These are phyloP conservation scores for Mucor circinelloides DNA, from an alignment of 371 early-diverging fungal genomes.

Conservation along the genomic window DNA sequence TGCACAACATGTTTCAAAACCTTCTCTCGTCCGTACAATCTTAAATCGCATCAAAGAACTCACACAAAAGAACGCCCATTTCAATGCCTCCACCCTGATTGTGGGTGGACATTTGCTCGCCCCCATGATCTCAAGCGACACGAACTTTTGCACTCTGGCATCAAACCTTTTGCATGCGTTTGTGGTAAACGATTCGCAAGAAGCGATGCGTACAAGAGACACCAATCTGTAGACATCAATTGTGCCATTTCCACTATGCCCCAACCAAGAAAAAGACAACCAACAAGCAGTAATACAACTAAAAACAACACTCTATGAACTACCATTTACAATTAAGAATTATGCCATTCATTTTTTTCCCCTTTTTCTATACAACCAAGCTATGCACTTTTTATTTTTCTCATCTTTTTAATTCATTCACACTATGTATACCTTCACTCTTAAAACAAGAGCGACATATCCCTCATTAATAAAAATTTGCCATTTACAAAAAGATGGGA, in stretches of 20 bases:
- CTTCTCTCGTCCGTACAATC: constrained; percentile 78
- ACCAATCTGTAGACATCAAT: constrained; percentile 32
- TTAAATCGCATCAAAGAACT: constrained; percentile 77
- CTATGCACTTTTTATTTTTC: neutral
- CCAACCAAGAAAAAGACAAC: neutral
- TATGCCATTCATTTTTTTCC: neutral
- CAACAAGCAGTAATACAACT: neutral
- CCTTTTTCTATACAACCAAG: neutral
- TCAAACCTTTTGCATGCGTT: constrained; percentile 60
- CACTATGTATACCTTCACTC: neutral
- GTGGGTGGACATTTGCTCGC: constrained; percentile 64
- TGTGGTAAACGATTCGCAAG: constrained; percentile 75
- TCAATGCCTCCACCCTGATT: constrained; percentile 55
- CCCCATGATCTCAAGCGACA: constrained; percentile 86
- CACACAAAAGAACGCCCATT: constrained; percentile 77
- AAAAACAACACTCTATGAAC: neutral
- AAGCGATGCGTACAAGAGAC: constrained; percentile 70
- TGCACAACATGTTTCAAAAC: constrained; percentile 42
- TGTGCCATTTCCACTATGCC: constrained; percentile 5
- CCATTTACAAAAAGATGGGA: neutral
- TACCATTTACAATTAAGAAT: neutral
- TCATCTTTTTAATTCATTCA: neutral
- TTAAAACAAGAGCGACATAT: neutral
- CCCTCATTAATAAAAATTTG: neutral
- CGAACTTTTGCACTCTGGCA: constrained; percentile 60